Evolutionary conservation across 495 filamentous ascomycete genomes (phyloP).

Genomic region (Xylaria cubensis): DNA sequence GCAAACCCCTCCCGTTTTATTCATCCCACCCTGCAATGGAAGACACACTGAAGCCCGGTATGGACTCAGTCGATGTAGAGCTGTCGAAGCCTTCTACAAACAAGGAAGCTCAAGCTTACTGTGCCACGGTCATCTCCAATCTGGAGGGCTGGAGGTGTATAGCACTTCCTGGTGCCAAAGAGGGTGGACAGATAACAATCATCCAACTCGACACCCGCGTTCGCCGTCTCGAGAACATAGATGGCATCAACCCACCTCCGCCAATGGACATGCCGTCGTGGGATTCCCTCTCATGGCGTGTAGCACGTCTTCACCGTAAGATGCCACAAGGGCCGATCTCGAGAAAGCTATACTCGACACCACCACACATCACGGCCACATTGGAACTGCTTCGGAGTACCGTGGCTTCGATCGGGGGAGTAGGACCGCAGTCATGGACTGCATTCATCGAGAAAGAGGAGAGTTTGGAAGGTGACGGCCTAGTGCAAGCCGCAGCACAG

Average conservation of each 20-base stretch:
- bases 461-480: slow-evolving; percentile 23
- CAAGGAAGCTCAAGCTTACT: slow-evolving; percentile 19
- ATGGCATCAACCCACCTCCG: slow-evolving; percentile 31
- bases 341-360: neutral
- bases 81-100: neutral
- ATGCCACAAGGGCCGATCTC: neutral
- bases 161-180: neutral
- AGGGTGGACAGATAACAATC: neutral
- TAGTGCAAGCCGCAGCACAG: slow-evolving; percentile 26
- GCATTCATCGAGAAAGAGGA: slow-evolving; percentile 12
- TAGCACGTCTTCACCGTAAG: slow-evolving; percentile 32
- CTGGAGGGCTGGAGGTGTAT: slow-evolving; percentile 28
- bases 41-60: neutral
- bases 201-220: slow-evolving; percentile 32
- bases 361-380: slow-evolving; percentile 9
- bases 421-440: slow-evolving; percentile 16
- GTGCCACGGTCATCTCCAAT: slow-evolving; percentile 29
- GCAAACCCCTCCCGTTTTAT: neutral
- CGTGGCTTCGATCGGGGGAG: slow-evolving; percentile 23
- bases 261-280: slow-evolving; percentile 32
- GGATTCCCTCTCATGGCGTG: slow-evolving; percentile 38
- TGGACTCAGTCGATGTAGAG: slow-evolving; percentile 11
- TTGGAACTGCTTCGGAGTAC: slow-evolving; percentile 25
- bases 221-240: slow-evolving; percentile 28
- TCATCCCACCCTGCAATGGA: slow-evolving; percentile 7